These are phyloP conservation scores for Trametes cubensis DNA, from an alignment of 768 basidiomycete genomes.

Conservation along the genomic window DNA sequence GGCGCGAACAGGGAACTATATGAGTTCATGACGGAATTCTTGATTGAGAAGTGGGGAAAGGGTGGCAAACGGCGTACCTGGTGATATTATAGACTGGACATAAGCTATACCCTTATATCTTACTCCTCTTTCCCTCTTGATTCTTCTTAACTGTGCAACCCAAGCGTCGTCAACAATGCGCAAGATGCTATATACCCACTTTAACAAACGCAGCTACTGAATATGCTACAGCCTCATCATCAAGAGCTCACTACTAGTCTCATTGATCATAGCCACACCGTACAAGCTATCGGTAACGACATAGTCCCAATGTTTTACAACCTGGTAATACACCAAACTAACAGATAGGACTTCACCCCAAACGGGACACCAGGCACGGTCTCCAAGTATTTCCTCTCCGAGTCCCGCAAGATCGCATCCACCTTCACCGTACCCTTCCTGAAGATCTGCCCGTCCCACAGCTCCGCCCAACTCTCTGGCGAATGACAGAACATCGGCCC, in stretches of 20 bases:
- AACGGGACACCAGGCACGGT: neutral
- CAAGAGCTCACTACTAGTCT: no score
- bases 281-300: no score
- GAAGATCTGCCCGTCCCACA: slow-evolving; percentile 44
- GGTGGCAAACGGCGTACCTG: slow-evolving; percentile 68
- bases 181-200: no score
- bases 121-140: no score
- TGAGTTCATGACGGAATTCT: slow-evolving; percentile 82
- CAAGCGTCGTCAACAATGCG: no score
- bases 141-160: no score
- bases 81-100: slow-evolving; percentile 36
- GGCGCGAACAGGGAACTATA: slow-evolving; percentile 85
- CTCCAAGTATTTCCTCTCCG: neutral
- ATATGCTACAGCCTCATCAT: no score
- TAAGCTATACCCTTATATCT: neutral
- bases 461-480: slow-evolving; percentile 39
- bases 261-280: no score
- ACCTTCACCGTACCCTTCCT: slow-evolving; percentile 36
- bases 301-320: neutral
- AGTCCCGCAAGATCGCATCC: slow-evolving; percentile 20
- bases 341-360: neutral
- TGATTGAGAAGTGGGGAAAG: slow-evolving; percentile 93
- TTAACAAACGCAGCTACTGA: no score
- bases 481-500: slow-evolving; percentile 37
- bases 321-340: slow-evolving; percentile 15